Conservation (phyloP, 2,329 filamentous ascomycete genomes). For the Apiospora pterosperma region DNA sequence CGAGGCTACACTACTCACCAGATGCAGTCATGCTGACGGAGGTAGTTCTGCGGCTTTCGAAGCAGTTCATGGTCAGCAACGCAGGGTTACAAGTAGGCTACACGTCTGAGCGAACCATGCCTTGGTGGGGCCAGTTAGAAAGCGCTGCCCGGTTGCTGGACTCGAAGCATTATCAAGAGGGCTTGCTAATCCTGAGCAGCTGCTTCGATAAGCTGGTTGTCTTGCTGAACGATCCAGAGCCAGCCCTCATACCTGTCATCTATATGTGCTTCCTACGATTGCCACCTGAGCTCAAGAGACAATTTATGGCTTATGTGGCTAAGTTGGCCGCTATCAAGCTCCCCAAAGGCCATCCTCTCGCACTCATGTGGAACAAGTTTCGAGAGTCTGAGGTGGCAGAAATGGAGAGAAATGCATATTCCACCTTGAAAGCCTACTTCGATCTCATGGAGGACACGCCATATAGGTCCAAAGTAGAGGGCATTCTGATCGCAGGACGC, state of each 20-base stretch:
- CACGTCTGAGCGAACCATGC: neutral
- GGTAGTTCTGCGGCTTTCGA: neutral
- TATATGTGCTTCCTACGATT: neutral
- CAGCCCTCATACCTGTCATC: neutral
- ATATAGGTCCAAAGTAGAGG: neutral
- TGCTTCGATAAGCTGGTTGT: neutral
- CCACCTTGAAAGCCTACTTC: neutral
- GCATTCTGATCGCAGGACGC: neutral
- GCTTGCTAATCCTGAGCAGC: neutral
- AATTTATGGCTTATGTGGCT: neutral
- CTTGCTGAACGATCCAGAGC: neutral
- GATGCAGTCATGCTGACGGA: neutral
- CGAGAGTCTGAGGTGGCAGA: neutral
- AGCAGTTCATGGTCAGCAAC: neutral
- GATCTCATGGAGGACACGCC: neutral
- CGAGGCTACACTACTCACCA: neutral
- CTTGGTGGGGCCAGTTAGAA: neutral
- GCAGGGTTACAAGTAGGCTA: neutral
- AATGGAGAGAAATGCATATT: neutral
- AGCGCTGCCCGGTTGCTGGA: conserved; percentile 2
- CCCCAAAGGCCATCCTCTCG: neutral
- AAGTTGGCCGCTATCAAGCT: conserved; percentile 1
- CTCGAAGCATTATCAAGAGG: neutral
- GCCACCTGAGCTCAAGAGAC: neutral
- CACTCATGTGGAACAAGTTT: neutral